Evolutionary conservation across 2,329 filamentous ascomycete genomes (phyloP), one percentile per base, ranked within the genome.

Genomic region (Xylariomycetidae sp.): DNA sequence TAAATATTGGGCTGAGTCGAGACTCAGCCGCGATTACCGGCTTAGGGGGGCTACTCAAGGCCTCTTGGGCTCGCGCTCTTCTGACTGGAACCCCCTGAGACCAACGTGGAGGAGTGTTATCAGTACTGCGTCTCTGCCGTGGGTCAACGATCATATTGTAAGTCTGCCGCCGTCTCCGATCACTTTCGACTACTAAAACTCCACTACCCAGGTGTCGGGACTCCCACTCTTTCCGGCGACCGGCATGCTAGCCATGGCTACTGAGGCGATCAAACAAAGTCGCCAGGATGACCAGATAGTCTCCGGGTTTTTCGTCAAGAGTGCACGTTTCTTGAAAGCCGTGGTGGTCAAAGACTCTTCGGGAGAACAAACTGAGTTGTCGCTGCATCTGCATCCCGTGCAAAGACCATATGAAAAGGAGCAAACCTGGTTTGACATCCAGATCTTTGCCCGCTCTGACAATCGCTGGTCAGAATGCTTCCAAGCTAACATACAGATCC

Each of bases 71-170:
- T 40, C 31, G 6, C 45, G 32, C 5, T 33, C 42, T 8, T 19
- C 40, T 3, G 53, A 56, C 15, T 51, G 46, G 42, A 51, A 53
- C 22, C 50, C 54, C 2, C 31, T 53, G 8, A 44, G 51, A 3
- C 56, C 57, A 3, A 37, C 45, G 7, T 74, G 71, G 71, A 57
- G 69, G 12, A 67, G 68, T 30, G 51, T 67, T 13, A 51, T 71
- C 8, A 55, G 58, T 1, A 33, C 64, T 0, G 51, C 61, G 8
- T 58, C 64, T 4, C 51, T 55, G 2, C 63, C 65, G 0, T 74
- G 71, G 71, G 41, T 72, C 5, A 48, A 50, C 1, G 64, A 73
- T 35, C 69, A 74, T 33, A 49, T 62, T 31, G 56, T 71, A 17
- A 58, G 42, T 40, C 3, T 13, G 7, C 16, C 10, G 27, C 2